Evolutionary conservation across 169 alveolate species (phyloP).

Genomic region (Cyclospora cayetanensis): DNA sequence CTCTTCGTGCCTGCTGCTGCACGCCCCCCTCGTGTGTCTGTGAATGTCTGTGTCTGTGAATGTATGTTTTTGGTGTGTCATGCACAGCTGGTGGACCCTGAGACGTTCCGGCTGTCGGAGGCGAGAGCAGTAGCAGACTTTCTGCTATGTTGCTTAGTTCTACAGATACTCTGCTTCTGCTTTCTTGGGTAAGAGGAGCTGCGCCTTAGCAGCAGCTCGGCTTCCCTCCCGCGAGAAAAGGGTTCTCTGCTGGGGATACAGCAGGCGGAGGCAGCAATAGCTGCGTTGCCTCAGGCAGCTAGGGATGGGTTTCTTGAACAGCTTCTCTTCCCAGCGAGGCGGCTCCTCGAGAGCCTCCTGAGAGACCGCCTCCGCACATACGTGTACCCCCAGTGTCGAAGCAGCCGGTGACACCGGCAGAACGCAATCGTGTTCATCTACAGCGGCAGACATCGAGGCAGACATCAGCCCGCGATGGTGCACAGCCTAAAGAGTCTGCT

Average conservation of each 20-base stretch:
- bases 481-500: no score
- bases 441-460: no score
- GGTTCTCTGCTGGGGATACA: background rate
- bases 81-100: conserved; percentile 17
- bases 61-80: background rate
- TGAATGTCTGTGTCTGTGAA: background rate
- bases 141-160: conserved; percentile 17
- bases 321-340: no score
- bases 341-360: no score
- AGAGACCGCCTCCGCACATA: no score
- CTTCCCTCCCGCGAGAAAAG: background rate
- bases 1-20: conserved; percentile 10
- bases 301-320: no score
- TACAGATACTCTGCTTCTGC: conserved; percentile 53
- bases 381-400: no score
- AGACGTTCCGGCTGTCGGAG: conserved; percentile 27
- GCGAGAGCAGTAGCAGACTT: conserved; percentile 36
- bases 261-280: no score
- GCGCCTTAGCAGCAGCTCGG: background rate
- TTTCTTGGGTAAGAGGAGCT: background rate
- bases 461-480: no score
- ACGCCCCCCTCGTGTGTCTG: background rate
- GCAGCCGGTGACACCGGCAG: no score
- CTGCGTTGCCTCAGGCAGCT: no score
- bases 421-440: no score